Conservation (phyloP, 75 land plant species). For the Cupressus sempervirens region DNA sequence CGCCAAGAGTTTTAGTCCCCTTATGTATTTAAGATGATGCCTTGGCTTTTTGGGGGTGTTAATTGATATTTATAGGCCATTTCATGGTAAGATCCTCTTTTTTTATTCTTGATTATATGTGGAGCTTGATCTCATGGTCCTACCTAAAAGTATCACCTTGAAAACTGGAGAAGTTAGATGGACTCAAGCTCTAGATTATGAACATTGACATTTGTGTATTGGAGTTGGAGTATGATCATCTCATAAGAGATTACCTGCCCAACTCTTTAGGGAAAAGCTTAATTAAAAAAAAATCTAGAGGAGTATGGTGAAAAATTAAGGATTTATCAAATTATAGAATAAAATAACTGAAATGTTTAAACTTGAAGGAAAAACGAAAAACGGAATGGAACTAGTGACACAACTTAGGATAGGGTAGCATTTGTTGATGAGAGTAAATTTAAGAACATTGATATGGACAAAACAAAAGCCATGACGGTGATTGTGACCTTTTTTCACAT, state of each 20-base stretch:
- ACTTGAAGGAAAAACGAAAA: too few relatives aligned
- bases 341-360: not conserved
- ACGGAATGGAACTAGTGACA: not conserved
- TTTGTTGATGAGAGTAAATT: not conserved
- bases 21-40: not conserved
- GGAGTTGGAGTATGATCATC: not conserved
- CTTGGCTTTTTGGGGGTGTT: not conserved
- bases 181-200: not conserved
- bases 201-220: not conserved
- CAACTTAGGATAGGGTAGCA: not conserved
- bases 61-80: not conserved
- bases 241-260: not conserved
- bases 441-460: too few relatives aligned
- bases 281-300: not conserved
- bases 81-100: not conserved
- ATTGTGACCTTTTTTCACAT: too few relatives aligned
- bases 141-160: not conserved
- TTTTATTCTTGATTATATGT: not conserved
- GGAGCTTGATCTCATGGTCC: not conserved
- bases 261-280: not conserved
- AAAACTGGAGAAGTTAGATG: not conserved
- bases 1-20: not conserved
- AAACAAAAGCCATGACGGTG: too few relatives aligned
- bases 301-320: not conserved
- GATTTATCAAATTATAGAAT: not conserved